phyloP scores from a whole-genome alignment of 1,284 basidiomycete genomes.

The Fistulina hepatica region DNA sequence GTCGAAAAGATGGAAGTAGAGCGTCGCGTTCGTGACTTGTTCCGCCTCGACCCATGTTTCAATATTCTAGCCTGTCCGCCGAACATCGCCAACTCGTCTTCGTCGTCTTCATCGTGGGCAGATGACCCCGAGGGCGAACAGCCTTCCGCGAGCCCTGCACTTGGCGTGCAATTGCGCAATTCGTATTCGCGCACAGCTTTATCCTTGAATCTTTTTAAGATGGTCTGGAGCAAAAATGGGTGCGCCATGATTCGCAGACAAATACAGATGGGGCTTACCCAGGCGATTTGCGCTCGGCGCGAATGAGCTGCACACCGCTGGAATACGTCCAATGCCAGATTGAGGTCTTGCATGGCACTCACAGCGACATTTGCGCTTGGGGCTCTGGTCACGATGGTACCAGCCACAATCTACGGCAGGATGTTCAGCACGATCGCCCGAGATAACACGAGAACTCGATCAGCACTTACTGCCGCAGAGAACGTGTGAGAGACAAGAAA shows the following conservation, averaged over 20 bases:
- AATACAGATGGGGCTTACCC: constrained; percentile 21
- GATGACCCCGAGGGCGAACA: constrained; percentile 5
- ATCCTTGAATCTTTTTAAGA: constrained; percentile 30
- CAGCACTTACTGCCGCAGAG: constrained; percentile 31
- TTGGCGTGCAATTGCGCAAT: constrained; percentile 15
- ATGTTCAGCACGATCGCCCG: background rate
- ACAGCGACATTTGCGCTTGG: constrained; percentile 32
- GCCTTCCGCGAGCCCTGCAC: constrained; percentile 9
- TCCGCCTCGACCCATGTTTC: too few species aligned
- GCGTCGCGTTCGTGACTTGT: too few species aligned
- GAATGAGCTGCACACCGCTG: constrained; percentile 30
- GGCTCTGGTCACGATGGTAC: constrained; percentile 35
- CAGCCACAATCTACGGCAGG: constrained; percentile 30
- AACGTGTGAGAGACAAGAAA: constrained; percentile 36
- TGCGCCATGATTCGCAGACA: background rate
- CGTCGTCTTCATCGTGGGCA: constrained; percentile 25
- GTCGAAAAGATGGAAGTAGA: too few species aligned
- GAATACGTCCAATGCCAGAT: constrained; percentile 31
- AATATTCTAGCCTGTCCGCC: constrained; percentile 28
- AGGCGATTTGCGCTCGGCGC: constrained; percentile 30
- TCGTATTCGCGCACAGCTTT: constrained; percentile 28
- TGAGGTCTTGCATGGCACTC: constrained; percentile 32
- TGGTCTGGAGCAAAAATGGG: constrained; percentile 20
- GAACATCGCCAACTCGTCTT: constrained; percentile 45
- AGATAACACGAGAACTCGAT: background rate